Evolutionary conservation across 352 stramenopile genomes (phyloP).

Genomic region (Labyrinthula sp.): DNA sequence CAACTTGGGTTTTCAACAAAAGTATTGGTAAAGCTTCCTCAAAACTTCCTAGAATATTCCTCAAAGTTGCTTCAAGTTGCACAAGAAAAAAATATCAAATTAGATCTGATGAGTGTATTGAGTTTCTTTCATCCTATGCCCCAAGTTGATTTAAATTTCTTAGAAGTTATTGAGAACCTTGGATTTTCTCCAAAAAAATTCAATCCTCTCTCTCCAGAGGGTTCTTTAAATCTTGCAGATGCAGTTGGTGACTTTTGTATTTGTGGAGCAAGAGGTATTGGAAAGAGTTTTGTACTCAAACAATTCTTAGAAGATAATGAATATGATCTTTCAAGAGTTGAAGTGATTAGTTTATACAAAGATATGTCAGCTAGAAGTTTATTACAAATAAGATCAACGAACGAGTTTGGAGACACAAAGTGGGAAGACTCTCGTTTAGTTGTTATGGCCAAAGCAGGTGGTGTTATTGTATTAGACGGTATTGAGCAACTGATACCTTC

Average conservation of each 20-base stretch:
- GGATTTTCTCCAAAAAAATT: too few relatives aligned
- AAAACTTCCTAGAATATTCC: too few relatives aligned
- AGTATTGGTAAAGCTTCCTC: too few relatives aligned
- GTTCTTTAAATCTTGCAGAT: too few relatives aligned
- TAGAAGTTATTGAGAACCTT: too few relatives aligned
- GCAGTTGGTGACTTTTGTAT: conserved; percentile 52
- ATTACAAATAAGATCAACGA: conserved; percentile 58
- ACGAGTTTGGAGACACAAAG: conserved; percentile 53
- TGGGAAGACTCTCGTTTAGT: conserved; percentile 75
- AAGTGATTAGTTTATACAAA: conserved; percentile 70
- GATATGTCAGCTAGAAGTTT: conserved; percentile 77
- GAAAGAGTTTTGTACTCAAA: conserved; percentile 49
- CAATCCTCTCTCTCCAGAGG: too few relatives aligned
- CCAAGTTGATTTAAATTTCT: too few relatives aligned
- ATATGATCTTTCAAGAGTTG: conserved; percentile 52
- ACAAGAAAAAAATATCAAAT: too few relatives aligned
- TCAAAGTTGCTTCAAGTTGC: too few relatives aligned
- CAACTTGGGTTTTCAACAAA: too few relatives aligned
- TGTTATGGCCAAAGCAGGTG: conserved; percentile 51
- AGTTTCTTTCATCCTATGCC: too few relatives aligned
- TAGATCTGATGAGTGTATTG: too few relatives aligned
- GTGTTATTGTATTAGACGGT: conserved; percentile 65
- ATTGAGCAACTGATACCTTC: conserved; percentile 68
- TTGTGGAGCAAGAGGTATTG: conserved; percentile 51
- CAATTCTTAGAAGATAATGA: conserved; percentile 47